phyloP scores from a whole-genome alignment of 257 asterid genomes.

The Nicotiana otophora region DNA sequence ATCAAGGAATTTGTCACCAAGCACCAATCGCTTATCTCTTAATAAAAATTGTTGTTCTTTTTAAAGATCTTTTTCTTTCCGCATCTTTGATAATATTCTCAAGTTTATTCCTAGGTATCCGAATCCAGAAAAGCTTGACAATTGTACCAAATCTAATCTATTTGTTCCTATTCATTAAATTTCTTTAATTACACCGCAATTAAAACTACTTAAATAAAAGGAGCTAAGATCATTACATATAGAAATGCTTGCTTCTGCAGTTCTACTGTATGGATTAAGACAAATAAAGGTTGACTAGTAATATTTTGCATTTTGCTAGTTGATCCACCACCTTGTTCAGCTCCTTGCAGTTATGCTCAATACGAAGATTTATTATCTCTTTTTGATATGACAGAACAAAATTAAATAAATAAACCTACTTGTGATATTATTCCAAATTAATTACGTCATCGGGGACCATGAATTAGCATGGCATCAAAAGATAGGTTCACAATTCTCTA shows the following conservation, averaged over 20 bases:
- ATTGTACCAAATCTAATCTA: not conserved
- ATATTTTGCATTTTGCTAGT: too few species aligned
- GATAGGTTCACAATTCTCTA: not conserved
- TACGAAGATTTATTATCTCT: not conserved
- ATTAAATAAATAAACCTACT: not conserved
- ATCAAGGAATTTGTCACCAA: slow-evolving; percentile 3
- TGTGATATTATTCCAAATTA: not conserved
- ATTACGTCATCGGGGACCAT: not conserved
- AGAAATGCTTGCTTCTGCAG: not conserved
- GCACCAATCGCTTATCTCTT: not conserved
- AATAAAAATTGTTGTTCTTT: not conserved
- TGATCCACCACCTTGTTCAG: too few species aligned
- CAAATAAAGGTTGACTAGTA: too few species aligned
- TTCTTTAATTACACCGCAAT: not conserved
- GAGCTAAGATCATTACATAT: not conserved
- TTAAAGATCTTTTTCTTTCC: not conserved
- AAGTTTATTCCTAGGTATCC: slow-evolving; percentile 3
- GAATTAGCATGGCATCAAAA: not conserved
- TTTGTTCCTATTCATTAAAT: not conserved
- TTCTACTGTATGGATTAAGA: not conserved
- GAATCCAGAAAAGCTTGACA: not conserved
- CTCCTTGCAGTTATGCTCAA: too few species aligned
- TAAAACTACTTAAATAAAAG: not conserved
- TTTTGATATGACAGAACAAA: not conserved
- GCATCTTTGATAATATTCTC: slow-evolving; percentile 8